These are phyloP conservation scores for Glomus cerebriforme DNA, from an alignment of 192 early-diverging fungal genomes.

Conservation along the genomic window DNA sequence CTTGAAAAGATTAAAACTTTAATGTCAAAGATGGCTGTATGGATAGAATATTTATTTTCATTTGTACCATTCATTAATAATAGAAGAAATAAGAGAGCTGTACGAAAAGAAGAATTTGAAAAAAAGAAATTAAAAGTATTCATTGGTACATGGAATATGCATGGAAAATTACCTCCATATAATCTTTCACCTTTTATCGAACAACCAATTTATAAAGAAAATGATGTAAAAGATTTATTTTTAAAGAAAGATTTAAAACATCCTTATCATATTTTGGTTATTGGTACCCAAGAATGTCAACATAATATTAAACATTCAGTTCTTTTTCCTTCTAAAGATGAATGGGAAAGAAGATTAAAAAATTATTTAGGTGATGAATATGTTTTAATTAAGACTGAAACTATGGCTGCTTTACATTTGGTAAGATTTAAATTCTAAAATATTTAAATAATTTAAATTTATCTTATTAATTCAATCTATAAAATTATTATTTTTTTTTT, in stretches of 20 bases:
- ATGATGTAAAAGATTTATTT: slow-evolving; percentile 22
- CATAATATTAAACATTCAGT: slow-evolving; percentile 54
- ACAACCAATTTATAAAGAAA: not conserved
- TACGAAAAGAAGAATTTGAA: not conserved
- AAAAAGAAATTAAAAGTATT: slow-evolving; percentile 54
- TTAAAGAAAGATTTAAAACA: slow-evolving; percentile 36
- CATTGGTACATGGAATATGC: slow-evolving; percentile 62
- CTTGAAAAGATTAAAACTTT: not conserved
- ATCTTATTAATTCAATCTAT: too few species aligned
- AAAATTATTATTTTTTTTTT: not conserved
- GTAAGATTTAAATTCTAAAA: too few species aligned
- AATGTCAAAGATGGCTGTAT: not conserved
- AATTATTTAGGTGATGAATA: slow-evolving; percentile 44
- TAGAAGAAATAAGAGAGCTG: not conserved
- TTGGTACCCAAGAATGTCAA: slow-evolving; percentile 61
- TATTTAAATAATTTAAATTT: too few species aligned
- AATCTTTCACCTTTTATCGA: slow-evolving; percentile 25
- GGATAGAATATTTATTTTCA: not conserved
- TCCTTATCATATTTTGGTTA: slow-evolving; percentile 54
- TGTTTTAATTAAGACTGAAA: slow-evolving; percentile 50
- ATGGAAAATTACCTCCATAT: slow-evolving; percentile 30
- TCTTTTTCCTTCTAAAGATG: slow-evolving; percentile 51
- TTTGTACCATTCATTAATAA: not conserved
- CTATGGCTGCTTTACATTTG: slow-evolving; percentile 53
- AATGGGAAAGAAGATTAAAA: slow-evolving; percentile 48